Evolutionary conservation across 805 yeast genomes (phyloP), one percentile per base, ranked within the genome.

Genomic region (Candida boleticola): DNA sequence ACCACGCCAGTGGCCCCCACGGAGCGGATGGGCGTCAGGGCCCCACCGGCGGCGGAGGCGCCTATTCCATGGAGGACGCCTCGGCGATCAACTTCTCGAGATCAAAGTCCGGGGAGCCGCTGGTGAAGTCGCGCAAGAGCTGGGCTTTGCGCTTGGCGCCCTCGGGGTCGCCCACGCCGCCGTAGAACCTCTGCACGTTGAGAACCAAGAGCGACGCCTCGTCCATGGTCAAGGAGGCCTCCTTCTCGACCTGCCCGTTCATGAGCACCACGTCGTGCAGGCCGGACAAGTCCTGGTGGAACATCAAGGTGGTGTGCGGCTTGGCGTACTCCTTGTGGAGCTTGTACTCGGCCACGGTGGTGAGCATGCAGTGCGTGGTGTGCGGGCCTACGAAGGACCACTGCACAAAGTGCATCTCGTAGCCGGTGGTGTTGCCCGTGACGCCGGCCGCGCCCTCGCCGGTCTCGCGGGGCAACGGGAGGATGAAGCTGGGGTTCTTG

Each of bases 271-370:
- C 44, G 0, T 73, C 80, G 47, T 86, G 83, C 13, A 74, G 72
- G 0, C 71, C 63, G 4, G 66, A 68, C 39, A 92, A 65, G 42
- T 93, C 97, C 34, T 83, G 79, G 66, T 92, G 97, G 71, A 92
- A 85, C 63, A 82, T 79, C 48, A 93, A 70, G 0, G 96, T 87
- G 0, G 97, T 89, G 62, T 93, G 98, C 1, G 99, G 98, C 58
- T 88, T 83, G 7, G 99, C 96, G 63, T 74, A 93, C 58, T 92
- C 97, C 42, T 79, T 80, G 57, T 92, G 97, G 22, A 89, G 74
- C 61, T 92, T 89, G 64, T 80, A 93, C 64, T 93, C 98, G 1
- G 93, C 90, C 49, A 93, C 74, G 0, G 97, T 82, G 1, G 99
- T 93, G 53, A 93, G 72, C 76, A 93, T 76, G 58, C 95, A 88